Conservation (phyloP, 345 rosid genomes). For the Bruguiera sexangula region DNA sequence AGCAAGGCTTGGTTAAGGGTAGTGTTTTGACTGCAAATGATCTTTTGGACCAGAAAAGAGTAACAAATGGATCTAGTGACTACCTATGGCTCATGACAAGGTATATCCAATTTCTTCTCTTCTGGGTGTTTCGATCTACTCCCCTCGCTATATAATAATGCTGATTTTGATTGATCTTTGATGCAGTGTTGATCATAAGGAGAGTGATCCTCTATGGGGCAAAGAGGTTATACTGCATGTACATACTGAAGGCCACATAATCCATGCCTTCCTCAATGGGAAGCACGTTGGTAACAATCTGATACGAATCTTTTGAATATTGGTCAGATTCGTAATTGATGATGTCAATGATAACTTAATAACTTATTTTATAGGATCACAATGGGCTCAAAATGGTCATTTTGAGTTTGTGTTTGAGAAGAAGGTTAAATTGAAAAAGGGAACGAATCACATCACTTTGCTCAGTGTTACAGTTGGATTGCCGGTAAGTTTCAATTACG, state of each 20-base stretch:
- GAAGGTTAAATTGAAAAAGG: slow-evolving; percentile 32
- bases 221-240: slow-evolving; percentile 37
- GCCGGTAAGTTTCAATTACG: slow-evolving; percentile 20
- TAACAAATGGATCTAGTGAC: slow-evolving; percentile 49
- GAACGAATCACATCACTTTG: slow-evolving; percentile 45
- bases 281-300: slow-evolving; percentile 30
- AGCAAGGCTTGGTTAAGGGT: not conserved
- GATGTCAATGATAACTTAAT: not conserved
- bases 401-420: slow-evolving; percentile 37
- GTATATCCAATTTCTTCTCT: slow-evolving; percentile 22
- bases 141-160: not conserved
- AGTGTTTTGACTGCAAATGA: slow-evolving; percentile 10
- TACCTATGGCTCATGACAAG: slow-evolving; percentile 73
- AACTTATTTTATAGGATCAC: slow-evolving; percentile 32
- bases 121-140: not conserved
- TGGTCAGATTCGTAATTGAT: too few relatives aligned
- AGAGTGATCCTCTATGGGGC: slow-evolving; percentile 47
- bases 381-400: slow-evolving; percentile 31
- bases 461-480: slow-evolving; percentile 57
- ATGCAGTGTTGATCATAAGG: slow-evolving; percentile 36
- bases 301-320: not conserved
- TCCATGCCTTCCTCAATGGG: slow-evolving; percentile 62
- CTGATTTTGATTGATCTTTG: not conserved
- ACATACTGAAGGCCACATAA: slow-evolving; percentile 46
- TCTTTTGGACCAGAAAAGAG: slow-evolving; percentile 54